phyloP scores from a whole-genome alignment of 345 rosid species.

The Populus pruinosa region DNA sequence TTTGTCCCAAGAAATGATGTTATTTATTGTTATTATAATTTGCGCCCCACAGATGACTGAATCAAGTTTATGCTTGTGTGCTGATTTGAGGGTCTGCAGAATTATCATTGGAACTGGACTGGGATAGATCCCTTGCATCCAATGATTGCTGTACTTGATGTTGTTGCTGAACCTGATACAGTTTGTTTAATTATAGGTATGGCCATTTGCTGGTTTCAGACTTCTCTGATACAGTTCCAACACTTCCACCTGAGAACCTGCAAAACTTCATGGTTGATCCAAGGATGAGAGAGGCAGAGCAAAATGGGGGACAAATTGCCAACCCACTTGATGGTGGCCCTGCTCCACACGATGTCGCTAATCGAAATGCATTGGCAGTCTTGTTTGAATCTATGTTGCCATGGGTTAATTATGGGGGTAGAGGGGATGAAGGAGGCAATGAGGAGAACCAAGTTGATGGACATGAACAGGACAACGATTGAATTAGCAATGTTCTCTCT shows the following conservation, averaged over 20 bases:
- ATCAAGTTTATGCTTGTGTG: background rate
- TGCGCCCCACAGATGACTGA: background rate
- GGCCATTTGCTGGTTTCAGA: slow-evolving; percentile 66
- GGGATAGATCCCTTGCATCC: background rate
- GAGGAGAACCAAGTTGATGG: slow-evolving; percentile 41
- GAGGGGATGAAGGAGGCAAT: slow-evolving; percentile 34
- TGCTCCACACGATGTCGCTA: slow-evolving; percentile 46
- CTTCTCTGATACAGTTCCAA: slow-evolving; percentile 65
- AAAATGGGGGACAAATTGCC: slow-evolving; percentile 32
- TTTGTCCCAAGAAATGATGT: background rate
- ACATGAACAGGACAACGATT: slow-evolving; percentile 30
- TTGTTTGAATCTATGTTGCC: slow-evolving; percentile 78
- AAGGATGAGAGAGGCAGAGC: slow-evolving; percentile 41
- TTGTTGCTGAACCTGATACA: background rate
- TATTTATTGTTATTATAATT: background rate
- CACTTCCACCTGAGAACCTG: slow-evolving; percentile 77
- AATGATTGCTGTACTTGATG: background rate
- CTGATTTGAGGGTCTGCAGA: background rate
- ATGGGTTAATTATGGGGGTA: slow-evolving; percentile 54
- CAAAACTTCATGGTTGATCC: slow-evolving; percentile 74
- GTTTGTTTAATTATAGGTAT: slow-evolving; percentile 15
- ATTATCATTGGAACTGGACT: slow-evolving; percentile 1
- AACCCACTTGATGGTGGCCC: slow-evolving; percentile 36
- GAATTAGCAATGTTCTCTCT: background rate
- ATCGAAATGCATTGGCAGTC: slow-evolving; percentile 56